Percentiles rank a stretch among this genome's conserved stretches.
phyloP scores from a whole-genome alignment of 78 protist species.

The Guillardia theta region DNA sequence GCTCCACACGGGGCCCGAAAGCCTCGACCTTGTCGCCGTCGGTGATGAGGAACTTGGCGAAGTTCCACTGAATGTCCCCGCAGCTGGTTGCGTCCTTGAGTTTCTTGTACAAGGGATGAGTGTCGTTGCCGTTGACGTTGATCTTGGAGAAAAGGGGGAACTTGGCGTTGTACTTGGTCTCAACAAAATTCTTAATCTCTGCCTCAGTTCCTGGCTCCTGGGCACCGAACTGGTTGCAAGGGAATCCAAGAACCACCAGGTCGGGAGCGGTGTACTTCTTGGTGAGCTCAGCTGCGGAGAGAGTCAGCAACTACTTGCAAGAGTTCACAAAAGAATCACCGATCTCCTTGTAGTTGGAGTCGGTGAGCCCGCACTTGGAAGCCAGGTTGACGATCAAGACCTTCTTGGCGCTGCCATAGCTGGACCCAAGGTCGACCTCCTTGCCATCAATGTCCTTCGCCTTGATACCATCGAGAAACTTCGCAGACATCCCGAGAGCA shows the following conservation, averaged over 20 bases:
- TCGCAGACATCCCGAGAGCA: too few species aligned
- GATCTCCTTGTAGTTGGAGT: conserved; percentile 37
- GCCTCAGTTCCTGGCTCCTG: conserved; percentile 72
- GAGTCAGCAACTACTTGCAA: too few species aligned
- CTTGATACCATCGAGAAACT: not conserved
- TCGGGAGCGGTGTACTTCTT: not conserved
- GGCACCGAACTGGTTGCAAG: conserved; percentile 68
- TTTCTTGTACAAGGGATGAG: conserved; percentile 52
- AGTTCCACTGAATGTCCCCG: conserved; percentile 72
- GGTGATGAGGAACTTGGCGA: conserved; percentile 63
- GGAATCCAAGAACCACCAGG: conserved; percentile 38
- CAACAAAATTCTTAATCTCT: conserved; percentile 55
- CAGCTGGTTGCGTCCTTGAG: conserved; percentile 50
- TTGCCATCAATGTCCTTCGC: not conserved
- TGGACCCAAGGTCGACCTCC: not conserved
- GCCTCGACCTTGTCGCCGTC: too few species aligned
- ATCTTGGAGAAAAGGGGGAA: conserved; percentile 57
- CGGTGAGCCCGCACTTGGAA: conserved; percentile 18
- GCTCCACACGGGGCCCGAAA: too few species aligned
- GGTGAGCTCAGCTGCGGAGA: not conserved
- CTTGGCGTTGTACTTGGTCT: conserved; percentile 28
- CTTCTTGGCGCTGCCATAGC: not conserved
- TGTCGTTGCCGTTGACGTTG: conserved; percentile 66
- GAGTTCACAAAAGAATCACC: too few species aligned
- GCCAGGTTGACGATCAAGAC: conserved; percentile 19